Evolutionary conservation across 345 rosid genomes (phyloP).

Genomic region (Rhizophora apiculata): DNA sequence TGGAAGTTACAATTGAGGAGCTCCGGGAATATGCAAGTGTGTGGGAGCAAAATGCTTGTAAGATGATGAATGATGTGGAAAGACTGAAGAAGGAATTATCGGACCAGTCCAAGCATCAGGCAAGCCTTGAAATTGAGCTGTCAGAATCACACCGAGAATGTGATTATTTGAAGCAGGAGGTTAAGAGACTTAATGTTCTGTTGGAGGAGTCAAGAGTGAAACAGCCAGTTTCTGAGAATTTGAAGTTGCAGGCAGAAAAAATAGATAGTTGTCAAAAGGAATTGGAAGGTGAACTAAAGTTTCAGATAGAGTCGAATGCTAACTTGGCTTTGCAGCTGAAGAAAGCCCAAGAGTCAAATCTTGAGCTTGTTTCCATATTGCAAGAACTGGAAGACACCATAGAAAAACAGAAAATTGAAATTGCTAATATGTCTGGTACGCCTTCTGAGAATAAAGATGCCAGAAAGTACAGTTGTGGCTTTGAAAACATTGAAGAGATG

Average conservation of each 20-base stretch:
- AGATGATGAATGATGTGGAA: conserved; percentile 50
- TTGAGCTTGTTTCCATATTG: conserved; percentile 61
- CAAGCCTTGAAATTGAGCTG: conserved; percentile 45
- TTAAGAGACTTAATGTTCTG: conserved; percentile 37
- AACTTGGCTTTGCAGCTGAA: conserved; percentile 49
- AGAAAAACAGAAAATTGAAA: conserved; percentile 51
- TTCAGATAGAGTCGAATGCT: conserved; percentile 52
- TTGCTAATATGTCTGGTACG: conserved; percentile 28
- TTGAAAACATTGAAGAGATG: conserved; percentile 12
- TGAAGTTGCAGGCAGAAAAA: conserved; percentile 32
- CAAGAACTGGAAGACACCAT: conserved; percentile 62
- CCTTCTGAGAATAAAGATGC: conserved; percentile 22
- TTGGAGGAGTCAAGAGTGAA: conserved; percentile 37
- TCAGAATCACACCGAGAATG: conserved; percentile 49
- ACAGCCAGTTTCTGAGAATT: conserved; percentile 25
- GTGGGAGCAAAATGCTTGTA: conserved; percentile 65
- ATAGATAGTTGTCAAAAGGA: conserved; percentile 36
- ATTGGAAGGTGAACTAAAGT: conserved; percentile 53
- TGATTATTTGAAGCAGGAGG: conserved; percentile 44
- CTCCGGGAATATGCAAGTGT: conserved; percentile 54
- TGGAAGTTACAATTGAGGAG: conserved; percentile 49
- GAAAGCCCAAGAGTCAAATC: conserved; percentile 61
- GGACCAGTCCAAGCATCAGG: conserved; percentile 36
- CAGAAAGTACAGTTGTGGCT: conserved; percentile 6
- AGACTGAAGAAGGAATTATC: conserved; percentile 32